These are phyloP conservation scores for Aureobasidium leucospermi DNA, from an alignment of 2,329 filamentous ascomycete genomes.

Conservation along the genomic window DNA sequence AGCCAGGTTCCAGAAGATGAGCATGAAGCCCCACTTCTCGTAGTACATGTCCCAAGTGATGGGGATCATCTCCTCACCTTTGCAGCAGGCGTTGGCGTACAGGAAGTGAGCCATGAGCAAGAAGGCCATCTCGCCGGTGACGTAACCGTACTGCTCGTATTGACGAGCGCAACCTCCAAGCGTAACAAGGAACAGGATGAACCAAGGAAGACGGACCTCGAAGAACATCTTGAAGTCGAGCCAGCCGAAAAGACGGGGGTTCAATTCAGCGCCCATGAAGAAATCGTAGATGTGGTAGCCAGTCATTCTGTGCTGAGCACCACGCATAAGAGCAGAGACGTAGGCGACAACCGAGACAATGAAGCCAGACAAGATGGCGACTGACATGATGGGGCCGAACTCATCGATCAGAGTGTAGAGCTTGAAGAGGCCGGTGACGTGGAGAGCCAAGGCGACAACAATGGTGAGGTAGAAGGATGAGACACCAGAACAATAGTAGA, in stretches of 20 bases:
- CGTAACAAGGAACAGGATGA: slow-evolving; percentile 73
- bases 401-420: slow-evolving; percentile 90
- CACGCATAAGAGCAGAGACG: slow-evolving; percentile 71
- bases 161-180: slow-evolving; percentile 72
- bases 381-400: slow-evolving; percentile 86
- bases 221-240: slow-evolving; percentile 95
- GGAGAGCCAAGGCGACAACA: slow-evolving; percentile 59
- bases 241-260: slow-evolving; percentile 68
- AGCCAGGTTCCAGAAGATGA: slow-evolving; percentile 95
- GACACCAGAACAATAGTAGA: slow-evolving; percentile 91
- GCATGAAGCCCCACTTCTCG: slow-evolving; percentile 96
- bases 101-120: slow-evolving; percentile 84
- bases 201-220: slow-evolving; percentile 88
- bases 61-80: slow-evolving; percentile 85
- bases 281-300: slow-evolving; percentile 76
- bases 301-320: slow-evolving; percentile 87
- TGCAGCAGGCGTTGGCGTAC: slow-evolving; percentile 86
- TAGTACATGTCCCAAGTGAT: slow-evolving; percentile 96
- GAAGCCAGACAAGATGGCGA: slow-evolving; percentile 87
- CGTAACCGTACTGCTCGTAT: slow-evolving; percentile 77
- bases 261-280: slow-evolving; percentile 84
- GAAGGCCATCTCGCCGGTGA: slow-evolving; percentile 77
- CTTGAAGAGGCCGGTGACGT: slow-evolving; percentile 77
- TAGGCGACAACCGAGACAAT: slow-evolving; percentile 78
- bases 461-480: slow-evolving; percentile 84